phyloP scores from a whole-genome alignment of 176 grass and related monocot species.

The Olyra latifolia region DNA sequence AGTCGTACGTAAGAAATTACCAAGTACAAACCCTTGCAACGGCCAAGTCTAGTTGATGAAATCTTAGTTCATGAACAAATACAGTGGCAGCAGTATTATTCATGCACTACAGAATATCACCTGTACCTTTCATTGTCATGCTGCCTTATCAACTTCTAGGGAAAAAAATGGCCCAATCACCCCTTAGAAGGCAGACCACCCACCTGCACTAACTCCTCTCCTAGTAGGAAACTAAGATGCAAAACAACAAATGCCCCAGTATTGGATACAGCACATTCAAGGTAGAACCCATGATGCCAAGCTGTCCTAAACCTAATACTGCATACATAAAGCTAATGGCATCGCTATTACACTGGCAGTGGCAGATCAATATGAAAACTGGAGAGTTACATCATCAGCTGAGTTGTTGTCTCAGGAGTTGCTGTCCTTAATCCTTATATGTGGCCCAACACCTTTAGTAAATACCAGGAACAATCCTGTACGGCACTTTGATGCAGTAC shows the following conservation, averaged over 20 bases:
- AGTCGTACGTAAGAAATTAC: not conserved
- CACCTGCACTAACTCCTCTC: not conserved
- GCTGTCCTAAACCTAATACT: conserved; percentile 10
- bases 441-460: conserved; percentile 46
- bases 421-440: not conserved
- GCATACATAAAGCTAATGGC: conserved; percentile 15
- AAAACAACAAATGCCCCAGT: not conserved
- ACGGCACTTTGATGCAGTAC: conserved; percentile 85
- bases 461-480: conserved; percentile 90
- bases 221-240: not conserved
- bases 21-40: not conserved
- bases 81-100: conserved; percentile 10
- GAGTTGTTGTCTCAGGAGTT: not conserved
- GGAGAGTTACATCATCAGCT: conserved; percentile 2
- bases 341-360: not conserved
- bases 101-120: not conserved
- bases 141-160: not conserved
- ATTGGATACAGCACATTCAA: not conserved
- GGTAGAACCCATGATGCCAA: not conserved
- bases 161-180: not conserved
- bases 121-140: not conserved
- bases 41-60: not conserved
- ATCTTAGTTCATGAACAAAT: not conserved
- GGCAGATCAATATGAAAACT: not conserved
- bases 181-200: not conserved